Evolutionary conservation across 2,329 filamentous ascomycete species (phyloP).

Genomic region (Hymenoscyphus linearis): DNA sequence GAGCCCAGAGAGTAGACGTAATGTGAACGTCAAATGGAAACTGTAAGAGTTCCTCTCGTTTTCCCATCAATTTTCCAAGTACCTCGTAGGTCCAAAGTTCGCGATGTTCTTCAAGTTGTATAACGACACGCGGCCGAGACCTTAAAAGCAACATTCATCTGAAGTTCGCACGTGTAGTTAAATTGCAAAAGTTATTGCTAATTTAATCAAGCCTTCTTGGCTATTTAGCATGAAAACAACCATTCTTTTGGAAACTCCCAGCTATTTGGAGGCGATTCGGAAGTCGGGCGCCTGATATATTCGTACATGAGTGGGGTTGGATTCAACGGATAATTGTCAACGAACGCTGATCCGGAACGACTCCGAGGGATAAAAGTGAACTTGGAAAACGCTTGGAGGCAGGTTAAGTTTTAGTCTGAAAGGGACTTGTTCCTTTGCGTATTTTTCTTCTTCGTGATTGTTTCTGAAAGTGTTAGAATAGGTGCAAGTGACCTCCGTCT

Average conservation of each 20-base stretch:
- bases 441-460: neutral
- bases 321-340: slow-evolving; percentile 5
- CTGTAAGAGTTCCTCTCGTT: neutral
- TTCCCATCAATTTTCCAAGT: neutral
- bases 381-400: neutral
- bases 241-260: neutral
- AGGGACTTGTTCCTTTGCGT: neutral
- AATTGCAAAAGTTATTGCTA: neutral
- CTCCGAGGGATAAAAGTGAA: neutral
- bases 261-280: slow-evolving; percentile 8
- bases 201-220: slow-evolving; percentile 7
- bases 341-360: neutral
- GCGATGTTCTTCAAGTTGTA: slow-evolving; percentile 1
- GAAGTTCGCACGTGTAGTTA: slow-evolving; percentile 2
- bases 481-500: no score
- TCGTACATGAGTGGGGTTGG: slow-evolving; percentile 7
- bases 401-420: neutral
- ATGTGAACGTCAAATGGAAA: neutral
- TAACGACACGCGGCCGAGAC: slow-evolving; percentile 1
- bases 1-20: neutral
- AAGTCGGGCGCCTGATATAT: neutral
- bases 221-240: neutral
- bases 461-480: no score
- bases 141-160: neutral
- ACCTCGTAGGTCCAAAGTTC: neutral